Percentiles rank a stretch among this genome's conserved stretches.
Conservation (phyloP, 139 green algal species). For the Desmodesmus armatus region DNA sequence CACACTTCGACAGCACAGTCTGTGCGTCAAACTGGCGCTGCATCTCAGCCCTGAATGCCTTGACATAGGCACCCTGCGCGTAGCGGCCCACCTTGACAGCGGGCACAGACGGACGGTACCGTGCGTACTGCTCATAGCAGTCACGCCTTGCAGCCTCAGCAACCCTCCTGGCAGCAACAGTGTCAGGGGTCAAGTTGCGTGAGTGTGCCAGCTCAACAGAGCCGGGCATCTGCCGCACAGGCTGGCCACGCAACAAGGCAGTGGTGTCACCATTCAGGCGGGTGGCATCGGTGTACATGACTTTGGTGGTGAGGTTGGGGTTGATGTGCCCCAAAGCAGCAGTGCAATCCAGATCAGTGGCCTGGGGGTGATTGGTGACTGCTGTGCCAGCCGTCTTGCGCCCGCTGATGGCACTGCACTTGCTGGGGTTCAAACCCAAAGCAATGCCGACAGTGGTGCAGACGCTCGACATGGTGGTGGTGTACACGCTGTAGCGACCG, state of each 20-base stretch:
- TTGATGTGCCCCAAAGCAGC: not conserved
- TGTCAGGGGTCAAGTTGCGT: constrained; percentile 4
- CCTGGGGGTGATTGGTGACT: not conserved
- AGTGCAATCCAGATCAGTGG: constrained; percentile 8
- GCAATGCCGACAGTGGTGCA: not conserved
- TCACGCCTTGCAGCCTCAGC: not conserved
- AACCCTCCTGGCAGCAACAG: not conserved
- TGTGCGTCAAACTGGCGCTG: constrained; percentile 22
- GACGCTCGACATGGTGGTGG: not conserved
- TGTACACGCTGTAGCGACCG: not conserved
- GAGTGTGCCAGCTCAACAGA: not conserved
- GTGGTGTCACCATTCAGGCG: not conserved
- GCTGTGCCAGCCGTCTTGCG: not conserved
- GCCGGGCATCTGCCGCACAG: not conserved
- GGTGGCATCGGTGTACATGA: not conserved
- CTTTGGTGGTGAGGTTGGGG: not conserved
- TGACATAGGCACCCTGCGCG: not conserved
- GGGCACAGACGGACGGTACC: no score
- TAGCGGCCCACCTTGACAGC: not conserved
- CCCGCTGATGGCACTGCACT: not conserved
- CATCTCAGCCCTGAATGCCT: constrained; percentile 3
- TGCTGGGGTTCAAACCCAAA: not conserved
- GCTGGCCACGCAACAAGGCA: not conserved
- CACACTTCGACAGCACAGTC: not conserved
- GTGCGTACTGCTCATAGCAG: not conserved